Evolutionary conservation across 179 eudicot species (phyloP).

Genomic region (Silene vulgaris): DNA sequence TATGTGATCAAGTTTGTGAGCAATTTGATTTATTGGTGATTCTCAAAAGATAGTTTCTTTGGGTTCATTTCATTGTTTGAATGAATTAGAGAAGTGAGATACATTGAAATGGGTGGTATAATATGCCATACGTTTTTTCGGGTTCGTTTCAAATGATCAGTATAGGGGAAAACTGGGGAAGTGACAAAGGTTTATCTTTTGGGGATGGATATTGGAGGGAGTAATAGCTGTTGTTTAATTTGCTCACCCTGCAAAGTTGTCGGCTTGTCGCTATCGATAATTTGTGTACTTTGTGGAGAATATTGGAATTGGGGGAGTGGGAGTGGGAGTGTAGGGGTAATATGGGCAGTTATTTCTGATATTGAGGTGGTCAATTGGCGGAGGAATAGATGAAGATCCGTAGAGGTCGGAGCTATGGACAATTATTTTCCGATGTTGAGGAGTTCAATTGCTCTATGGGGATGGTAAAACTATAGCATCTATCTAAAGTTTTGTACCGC

Average conservation of each 20-base stretch:
- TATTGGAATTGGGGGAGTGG: neutral
- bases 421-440: too few species aligned
- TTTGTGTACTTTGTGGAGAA: neutral
- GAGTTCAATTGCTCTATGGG: too few species aligned
- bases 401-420: too few species aligned
- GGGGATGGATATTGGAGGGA: too few species aligned
- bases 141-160: neutral
- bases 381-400: neutral
- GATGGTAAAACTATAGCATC: too few species aligned
- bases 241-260: neutral
- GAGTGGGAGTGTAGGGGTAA: neutral
- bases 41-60: neutral
- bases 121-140: neutral
- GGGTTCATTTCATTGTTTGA: neutral
- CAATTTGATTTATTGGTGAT: slow-evolving; percentile 5
- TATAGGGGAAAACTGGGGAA: neutral
- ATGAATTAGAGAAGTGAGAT: neutral
- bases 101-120: neutral
- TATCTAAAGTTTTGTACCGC: too few species aligned
- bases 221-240: neutral
- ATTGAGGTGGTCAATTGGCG: neutral
- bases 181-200: neutral
- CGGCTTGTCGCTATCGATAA: neutral
- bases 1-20: neutral
- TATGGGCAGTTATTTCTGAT: neutral